Conservation (phyloP, 2,329 filamentous ascomycete genomes). For the Curvularia sp. region DNA sequence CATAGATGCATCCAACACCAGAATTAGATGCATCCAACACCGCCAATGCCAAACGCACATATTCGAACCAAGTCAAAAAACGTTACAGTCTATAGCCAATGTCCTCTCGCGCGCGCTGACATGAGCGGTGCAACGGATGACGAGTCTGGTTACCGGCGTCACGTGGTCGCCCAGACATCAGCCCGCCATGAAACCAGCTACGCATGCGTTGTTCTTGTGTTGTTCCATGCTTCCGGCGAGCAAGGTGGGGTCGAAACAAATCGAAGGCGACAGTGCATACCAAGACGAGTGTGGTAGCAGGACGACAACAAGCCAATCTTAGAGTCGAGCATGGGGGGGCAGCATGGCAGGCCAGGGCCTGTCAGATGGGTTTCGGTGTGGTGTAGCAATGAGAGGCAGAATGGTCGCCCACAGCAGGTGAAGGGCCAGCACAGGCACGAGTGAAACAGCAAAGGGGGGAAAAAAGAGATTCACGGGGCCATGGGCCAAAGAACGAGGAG, state of each 20-base stretch:
- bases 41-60: not conserved
- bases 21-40: not conserved
- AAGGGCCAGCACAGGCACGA: not conserved
- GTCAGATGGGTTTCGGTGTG: not conserved
- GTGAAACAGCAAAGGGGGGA: not conserved
- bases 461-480: not conserved
- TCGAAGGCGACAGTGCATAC: conserved; percentile 6
- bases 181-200: conserved; percentile 1
- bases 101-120: not conserved
- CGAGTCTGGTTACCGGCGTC: not conserved
- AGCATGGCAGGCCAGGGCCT: not conserved
- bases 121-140: not conserved
- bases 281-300: not conserved
- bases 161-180: conserved; percentile 4
- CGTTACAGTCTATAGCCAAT: not conserved
- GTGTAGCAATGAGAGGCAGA: not conserved
- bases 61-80: not conserved
- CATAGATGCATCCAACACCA: not conserved
- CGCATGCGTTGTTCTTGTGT: conserved; percentile 17
- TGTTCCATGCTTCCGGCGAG: conserved; percentile 11
- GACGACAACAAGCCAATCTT: not conserved
- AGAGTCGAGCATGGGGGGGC: not conserved
- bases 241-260: conserved; percentile 8
- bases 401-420: not conserved
- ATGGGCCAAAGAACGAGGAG: conserved; percentile 1